phyloP scores from a whole-genome alignment of 2,329 filamentous ascomycete species.

The Coniochaeta pulveracea region DNA sequence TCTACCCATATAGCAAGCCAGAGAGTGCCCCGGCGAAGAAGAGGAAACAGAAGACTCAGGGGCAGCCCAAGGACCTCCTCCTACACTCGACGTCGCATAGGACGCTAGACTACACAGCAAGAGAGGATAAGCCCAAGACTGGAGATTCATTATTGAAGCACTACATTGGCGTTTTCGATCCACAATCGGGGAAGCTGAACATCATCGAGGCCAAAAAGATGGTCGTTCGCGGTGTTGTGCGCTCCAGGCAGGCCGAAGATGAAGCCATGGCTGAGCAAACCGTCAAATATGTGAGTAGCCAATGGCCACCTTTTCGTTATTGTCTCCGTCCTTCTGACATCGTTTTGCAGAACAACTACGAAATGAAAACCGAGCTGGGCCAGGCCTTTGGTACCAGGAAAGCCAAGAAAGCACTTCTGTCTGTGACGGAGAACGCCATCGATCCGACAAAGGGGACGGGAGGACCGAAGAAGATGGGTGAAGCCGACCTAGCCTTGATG shows the following conservation, averaged over 20 bases:
- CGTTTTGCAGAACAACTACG: constrained; percentile 40
- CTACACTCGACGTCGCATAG: constrained; percentile 46
- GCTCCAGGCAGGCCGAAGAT: constrained; percentile 39
- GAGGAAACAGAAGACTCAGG: constrained; percentile 10
- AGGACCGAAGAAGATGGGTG: constrained; percentile 37
- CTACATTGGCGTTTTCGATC: constrained; percentile 55
- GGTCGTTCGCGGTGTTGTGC: constrained; percentile 44
- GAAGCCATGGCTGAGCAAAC: constrained; percentile 28
- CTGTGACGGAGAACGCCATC: constrained; percentile 62
- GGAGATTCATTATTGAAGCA: constrained; percentile 41
- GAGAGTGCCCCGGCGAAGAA: constrained; percentile 24
- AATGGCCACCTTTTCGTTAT: no score
- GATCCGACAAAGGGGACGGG: constrained; percentile 24
- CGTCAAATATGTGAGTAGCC: constrained; percentile 22
- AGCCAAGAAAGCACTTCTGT: constrained; percentile 65
- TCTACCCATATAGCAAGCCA: constrained; percentile 36
- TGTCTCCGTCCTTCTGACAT: no score
- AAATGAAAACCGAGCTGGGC: constrained; percentile 58
- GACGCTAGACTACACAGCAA: constrained; percentile 47
- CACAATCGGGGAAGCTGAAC: constrained; percentile 44
- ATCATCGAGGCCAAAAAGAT: constrained; percentile 55
- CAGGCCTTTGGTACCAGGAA: constrained; percentile 79
- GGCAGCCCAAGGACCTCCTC: constrained; percentile 33
- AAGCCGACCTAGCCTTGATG: constrained; percentile 48
- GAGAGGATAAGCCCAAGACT: constrained; percentile 34